Evolutionary conservation across 2,329 filamentous ascomycete species (phyloP).

Genomic region (Aspergillus proliferans): DNA sequence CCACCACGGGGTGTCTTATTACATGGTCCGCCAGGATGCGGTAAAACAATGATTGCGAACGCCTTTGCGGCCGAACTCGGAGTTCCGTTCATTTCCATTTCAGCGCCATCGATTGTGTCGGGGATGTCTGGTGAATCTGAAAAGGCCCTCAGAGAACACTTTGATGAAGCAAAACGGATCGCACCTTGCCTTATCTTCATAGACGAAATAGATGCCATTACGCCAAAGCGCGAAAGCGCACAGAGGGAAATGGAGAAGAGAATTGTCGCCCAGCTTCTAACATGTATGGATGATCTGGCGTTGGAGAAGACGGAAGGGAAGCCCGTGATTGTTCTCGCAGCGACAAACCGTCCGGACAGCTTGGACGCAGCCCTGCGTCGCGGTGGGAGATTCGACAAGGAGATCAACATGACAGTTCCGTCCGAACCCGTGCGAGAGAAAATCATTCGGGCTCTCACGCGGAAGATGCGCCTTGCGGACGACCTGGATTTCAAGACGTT

Average conservation of each 20-base stretch:
- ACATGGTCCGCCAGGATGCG: conserved; percentile 78
- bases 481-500: conserved; percentile 69
- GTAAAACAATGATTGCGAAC: conserved; percentile 78
- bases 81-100: conserved; percentile 74
- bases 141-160: conserved; percentile 75
- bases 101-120: conserved; percentile 72
- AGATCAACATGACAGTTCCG: conserved; percentile 82
- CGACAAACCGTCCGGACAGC: conserved; percentile 81
- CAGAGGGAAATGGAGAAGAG: conserved; percentile 86
- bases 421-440: conserved; percentile 69
- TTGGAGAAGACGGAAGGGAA: conserved; percentile 66
- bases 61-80: conserved; percentile 70
- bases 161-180: conserved; percentile 78
- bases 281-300: conserved; percentile 78
- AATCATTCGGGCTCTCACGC: conserved; percentile 69
- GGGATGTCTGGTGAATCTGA: conserved; percentile 88
- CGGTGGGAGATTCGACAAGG: conserved; percentile 71
- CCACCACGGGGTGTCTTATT: conserved; percentile 69
- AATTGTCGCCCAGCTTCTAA: conserved; percentile 74
- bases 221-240: conserved; percentile 74
- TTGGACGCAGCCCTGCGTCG: conserved; percentile 71
- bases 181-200: conserved; percentile 89
- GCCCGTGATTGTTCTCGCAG: conserved; percentile 82
- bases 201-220: conserved; percentile 86
- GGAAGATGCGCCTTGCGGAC: conserved; percentile 56